These are phyloP conservation scores for Penicillium expansum DNA, from an alignment of 2,329 filamentous ascomycete genomes.

Conservation along the genomic window DNA sequence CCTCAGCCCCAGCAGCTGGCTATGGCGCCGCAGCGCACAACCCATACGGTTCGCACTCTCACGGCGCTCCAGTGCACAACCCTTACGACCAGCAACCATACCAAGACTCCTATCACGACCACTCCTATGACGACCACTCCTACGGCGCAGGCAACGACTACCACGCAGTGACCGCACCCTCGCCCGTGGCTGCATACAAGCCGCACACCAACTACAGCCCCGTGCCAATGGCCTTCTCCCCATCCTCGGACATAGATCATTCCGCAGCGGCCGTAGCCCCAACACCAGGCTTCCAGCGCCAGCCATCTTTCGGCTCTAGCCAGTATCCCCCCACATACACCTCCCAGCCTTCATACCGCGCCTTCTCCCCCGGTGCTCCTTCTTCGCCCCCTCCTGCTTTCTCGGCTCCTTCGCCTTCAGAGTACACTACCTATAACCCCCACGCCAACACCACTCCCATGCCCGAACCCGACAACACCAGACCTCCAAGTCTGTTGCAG, in stretches of 20 bases:
- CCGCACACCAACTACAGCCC: slow-evolving; percentile 25
- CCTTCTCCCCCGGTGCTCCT: slow-evolving; percentile 20
- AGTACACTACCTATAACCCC: slow-evolving; percentile 15
- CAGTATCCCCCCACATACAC: slow-evolving; percentile 26
- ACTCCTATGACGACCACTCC: slow-evolving; percentile 17
- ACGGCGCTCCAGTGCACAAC: slow-evolving; percentile 16
- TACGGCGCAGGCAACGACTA: slow-evolving; percentile 10
- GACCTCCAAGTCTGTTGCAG: slow-evolving; percentile 42
- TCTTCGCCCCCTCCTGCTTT: slow-evolving; percentile 35
- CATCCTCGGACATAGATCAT: slow-evolving; percentile 9
- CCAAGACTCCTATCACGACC: slow-evolving; percentile 15
- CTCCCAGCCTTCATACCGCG: slow-evolving; percentile 19
- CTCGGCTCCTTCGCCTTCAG: slow-evolving; percentile 15
- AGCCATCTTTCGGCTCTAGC: slow-evolving; percentile 25
- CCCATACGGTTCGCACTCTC: slow-evolving; percentile 9
- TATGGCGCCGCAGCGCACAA: not conserved
- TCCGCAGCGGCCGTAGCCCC: not conserved
- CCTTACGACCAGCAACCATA: slow-evolving; percentile 24
- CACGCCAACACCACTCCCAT: slow-evolving; percentile 9
- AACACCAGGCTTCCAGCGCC: slow-evolving; percentile 22
- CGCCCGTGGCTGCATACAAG: slow-evolving; percentile 24
- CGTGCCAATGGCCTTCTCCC: slow-evolving; percentile 22
- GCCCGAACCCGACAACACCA: slow-evolving; percentile 25
- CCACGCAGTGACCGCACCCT: slow-evolving; percentile 16
- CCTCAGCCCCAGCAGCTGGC: not conserved